A percentile compares a stretch with the other conserved stretches of the same genome.
These are phyloP conservation scores for Blakeslea trispora DNA, from an alignment of 371 early-diverging fungal species.

Conservation along the genomic window DNA sequence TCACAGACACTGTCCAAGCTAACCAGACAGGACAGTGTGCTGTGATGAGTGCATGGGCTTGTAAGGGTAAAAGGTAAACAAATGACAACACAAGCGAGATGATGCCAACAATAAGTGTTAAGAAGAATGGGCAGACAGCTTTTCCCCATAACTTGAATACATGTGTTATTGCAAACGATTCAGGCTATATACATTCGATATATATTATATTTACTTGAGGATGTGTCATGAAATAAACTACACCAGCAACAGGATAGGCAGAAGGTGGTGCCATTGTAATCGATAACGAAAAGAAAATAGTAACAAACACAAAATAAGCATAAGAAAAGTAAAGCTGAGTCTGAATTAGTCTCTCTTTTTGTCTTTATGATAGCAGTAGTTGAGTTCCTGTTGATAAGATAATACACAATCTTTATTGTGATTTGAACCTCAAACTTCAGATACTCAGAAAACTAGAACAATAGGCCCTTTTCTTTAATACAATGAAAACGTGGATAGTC, in stretches of 20 bases:
- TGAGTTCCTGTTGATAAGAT: no score
- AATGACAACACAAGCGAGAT: slow-evolving; percentile 41
- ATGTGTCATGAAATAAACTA: slow-evolving; percentile 50
- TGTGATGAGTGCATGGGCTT: slow-evolving; percentile 58
- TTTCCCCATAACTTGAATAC: slow-evolving; percentile 42
- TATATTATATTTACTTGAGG: slow-evolving; percentile 54
- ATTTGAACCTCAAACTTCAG: no score
- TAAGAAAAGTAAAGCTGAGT: slow-evolving; percentile 3
- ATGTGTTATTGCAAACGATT: not conserved
- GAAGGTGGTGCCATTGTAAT: slow-evolving; percentile 39
- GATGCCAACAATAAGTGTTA: slow-evolving; percentile 43
- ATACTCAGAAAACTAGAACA: no score
- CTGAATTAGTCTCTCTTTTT: not conserved
- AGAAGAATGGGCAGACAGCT: slow-evolving; percentile 44
- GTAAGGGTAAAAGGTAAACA: slow-evolving; percentile 43
- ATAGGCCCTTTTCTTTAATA: no score
- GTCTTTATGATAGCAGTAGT: no score
- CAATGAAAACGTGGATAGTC: no score
- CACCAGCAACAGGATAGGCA: slow-evolving; percentile 53
- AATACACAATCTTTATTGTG: no score
- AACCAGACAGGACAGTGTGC: slow-evolving; percentile 58
- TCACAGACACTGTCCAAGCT: slow-evolving; percentile 57
- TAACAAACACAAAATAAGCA: slow-evolving; percentile 3
- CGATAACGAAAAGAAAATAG: no score
- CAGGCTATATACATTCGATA: no score